Evolutionary conservation across 2,329 filamentous ascomycete genomes (phyloP).

Genomic region (Fonsecaea erecta): DNA sequence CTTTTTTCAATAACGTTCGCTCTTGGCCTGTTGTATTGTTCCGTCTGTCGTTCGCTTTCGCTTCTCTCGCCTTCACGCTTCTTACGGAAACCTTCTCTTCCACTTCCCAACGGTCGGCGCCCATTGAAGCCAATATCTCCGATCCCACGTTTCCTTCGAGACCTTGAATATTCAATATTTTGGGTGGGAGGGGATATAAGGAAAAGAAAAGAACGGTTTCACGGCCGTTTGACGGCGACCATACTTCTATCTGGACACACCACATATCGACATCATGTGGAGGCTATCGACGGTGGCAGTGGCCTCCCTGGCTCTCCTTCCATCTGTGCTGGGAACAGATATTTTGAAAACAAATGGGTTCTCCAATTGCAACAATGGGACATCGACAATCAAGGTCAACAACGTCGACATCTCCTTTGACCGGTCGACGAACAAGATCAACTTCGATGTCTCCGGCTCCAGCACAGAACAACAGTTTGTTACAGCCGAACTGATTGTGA

Average conservation of each 20-base stretch:
- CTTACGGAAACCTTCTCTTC: neutral
- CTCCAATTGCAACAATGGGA: slow-evolving; percentile 65
- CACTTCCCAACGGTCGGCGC: neutral
- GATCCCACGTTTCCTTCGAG: neutral
- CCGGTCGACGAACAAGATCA: slow-evolving; percentile 71
- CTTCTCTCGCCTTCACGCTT: neutral
- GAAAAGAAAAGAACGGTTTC: neutral
- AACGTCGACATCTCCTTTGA: slow-evolving; percentile 80
- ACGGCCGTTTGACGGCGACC: slow-evolving; percentile 9
- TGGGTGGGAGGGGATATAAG: neutral
- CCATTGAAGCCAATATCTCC: neutral
- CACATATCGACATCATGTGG: slow-evolving; percentile 25
- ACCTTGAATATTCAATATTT: neutral
- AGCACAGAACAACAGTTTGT: slow-evolving; percentile 79
- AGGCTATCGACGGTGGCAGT: slow-evolving; percentile 24
- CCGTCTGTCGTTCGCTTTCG: slow-evolving; percentile 24
- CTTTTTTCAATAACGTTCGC: slow-evolving; percentile 24
- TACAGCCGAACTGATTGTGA: slow-evolving; percentile 73
- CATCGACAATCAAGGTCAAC: slow-evolving; percentile 69
- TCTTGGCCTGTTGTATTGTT: slow-evolving; percentile 12
- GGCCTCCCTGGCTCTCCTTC: slow-evolving; percentile 31
- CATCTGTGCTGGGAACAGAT: slow-evolving; percentile 64
- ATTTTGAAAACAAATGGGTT: slow-evolving; percentile 82
- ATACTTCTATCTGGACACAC: neutral
- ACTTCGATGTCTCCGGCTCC: slow-evolving; percentile 80